These are phyloP conservation scores for Mycena amicta DNA, from an alignment of 768 basidiomycete species.

Conservation along the genomic window DNA sequence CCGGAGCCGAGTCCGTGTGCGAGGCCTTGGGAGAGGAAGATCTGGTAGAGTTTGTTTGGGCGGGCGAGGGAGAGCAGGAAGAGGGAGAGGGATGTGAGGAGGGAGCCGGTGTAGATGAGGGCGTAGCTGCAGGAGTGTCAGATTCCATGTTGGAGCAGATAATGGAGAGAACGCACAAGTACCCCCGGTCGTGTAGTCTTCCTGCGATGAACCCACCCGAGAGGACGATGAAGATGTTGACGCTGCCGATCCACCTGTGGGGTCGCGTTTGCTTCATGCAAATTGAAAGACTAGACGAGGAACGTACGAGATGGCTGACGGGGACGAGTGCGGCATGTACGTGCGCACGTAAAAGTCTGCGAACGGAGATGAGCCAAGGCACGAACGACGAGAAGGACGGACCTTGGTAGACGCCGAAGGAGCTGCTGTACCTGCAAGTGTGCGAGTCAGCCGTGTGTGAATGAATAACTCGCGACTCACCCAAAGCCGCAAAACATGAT, in stretches of 20 bases:
- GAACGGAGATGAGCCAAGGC: conserved; percentile 28
- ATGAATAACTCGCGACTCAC: conserved; percentile 22
- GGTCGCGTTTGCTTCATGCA: not conserved
- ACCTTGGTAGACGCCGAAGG: conserved; percentile 41
- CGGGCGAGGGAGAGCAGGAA: conserved; percentile 51
- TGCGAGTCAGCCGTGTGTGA: conserved; percentile 31
- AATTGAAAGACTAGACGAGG: conserved; percentile 8
- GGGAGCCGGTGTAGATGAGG: conserved; percentile 37
- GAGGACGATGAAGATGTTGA: conserved; percentile 46
- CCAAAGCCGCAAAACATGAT: conserved; percentile 49
- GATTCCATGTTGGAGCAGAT: not conserved
- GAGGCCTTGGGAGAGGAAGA: conserved; percentile 49
- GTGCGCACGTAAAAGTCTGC: conserved; percentile 44
- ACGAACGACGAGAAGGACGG: conserved; percentile 16
- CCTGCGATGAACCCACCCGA: conserved; percentile 43
- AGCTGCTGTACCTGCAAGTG: conserved; percentile 35
- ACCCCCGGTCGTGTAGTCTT: conserved; percentile 48
- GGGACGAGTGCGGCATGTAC: conserved; percentile 37
- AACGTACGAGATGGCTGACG: conserved; percentile 41
- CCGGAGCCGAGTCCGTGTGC: conserved; percentile 46
- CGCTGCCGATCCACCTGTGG: conserved; percentile 46
- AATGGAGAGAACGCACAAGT: conserved; percentile 37
- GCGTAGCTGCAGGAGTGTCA: conserved; percentile 24
- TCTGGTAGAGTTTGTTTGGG: conserved; percentile 43
- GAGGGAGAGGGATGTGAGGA: conserved; percentile 38